Evolutionary conservation across 208 protist species (phyloP), one percentile per base, ranked within the genome.

Genomic region (Trypanosoma avium): DNA sequence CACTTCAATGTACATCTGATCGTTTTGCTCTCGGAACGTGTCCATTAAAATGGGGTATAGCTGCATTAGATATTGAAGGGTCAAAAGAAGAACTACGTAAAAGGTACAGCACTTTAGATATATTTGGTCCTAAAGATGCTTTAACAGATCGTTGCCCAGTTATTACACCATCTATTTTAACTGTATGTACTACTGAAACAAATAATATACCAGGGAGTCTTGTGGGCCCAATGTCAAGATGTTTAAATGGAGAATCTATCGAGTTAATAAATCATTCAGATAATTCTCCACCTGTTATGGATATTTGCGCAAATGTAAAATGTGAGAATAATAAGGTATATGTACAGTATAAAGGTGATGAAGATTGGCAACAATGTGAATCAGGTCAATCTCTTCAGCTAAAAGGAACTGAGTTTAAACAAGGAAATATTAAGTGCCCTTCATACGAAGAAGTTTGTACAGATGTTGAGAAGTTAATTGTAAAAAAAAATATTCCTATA

Each of bases 1-100:
- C 67, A 85, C 78, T 74, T 82, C 6, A 8, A 12, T 61, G 55
- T 17, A 61, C 55, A 29, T 27, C 49, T n/a, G 49, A 55, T 22
- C 49, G 49, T 24, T 36, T 27, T 27, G 19, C 26, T 27, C 22
- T 55, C 9, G 49, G 49, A 5, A 35, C 4, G 6, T 55, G 49
- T 35, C 17, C 19, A 36, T 8, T 55, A 17, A 35, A n/a, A 17
- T 4, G 50, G 15, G 5, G 15, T n/a, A 13, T 35, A 15, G 50
- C 50, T 27, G 50, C 50, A 6, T 15, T 8, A 7, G 22, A 73
- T 45, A 65, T 48, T 36, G 70, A 45, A 12, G 5, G 68, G 4
- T 26, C 59, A 21, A n/a, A n/a, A n/a, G n/a, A n/a, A n/a, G n/a
- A n/a, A n/a, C n/a, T n/a, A n/a, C n/a, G n/a, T n/a, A n/a, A n/a